Percentiles rank a stretch among this genome's conserved stretches.
Evolutionary conservation across 495 filamentous ascomycete genomes (phyloP).

Genomic region (Aspergillus saccharolyticus): DNA sequence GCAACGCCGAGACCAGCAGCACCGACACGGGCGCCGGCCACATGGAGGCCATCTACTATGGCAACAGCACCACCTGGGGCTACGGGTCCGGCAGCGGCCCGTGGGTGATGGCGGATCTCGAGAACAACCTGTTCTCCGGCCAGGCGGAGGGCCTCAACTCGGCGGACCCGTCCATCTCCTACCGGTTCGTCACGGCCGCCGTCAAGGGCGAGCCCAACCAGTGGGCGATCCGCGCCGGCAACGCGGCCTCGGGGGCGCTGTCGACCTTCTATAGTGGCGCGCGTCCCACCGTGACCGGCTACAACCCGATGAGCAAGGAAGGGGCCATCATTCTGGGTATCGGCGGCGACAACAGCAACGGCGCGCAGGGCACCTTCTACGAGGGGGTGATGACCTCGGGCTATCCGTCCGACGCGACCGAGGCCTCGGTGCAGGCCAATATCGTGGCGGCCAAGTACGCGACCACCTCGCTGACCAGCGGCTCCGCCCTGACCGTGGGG

Average conservation of each 20-base stretch:
- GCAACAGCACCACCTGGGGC: conserved; percentile 45
- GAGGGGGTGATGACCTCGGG: conserved; percentile 57
- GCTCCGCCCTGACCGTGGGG: conserved; percentile 43
- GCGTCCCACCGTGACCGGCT: conserved; percentile 44
- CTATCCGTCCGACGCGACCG: conserved; percentile 51
- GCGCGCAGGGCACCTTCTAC: conserved; percentile 57
- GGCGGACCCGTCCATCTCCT: conserved; percentile 42
- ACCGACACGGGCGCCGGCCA: conserved; percentile 52
- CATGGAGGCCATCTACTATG: conserved; percentile 60
- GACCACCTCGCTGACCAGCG: conserved; percentile 41
- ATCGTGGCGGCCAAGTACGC: conserved; percentile 54
- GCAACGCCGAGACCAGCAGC: conserved; percentile 53
- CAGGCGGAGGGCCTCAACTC: conserved; percentile 32
- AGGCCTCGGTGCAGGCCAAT: conserved; percentile 52
- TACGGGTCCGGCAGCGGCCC: conserved; percentile 49
- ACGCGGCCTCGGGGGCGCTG: conserved; percentile 48
- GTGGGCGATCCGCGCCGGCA: conserved; percentile 52
- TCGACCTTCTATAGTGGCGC: conserved; percentile 51
- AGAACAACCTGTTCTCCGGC: conserved; percentile 56
- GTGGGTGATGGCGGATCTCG: conserved; percentile 59
- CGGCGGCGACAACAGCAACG: conserved; percentile 51
- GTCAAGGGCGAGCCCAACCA: conserved; percentile 47
- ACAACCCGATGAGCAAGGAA: conserved; percentile 57
- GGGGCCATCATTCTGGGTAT: conserved; percentile 58
- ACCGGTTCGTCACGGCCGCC: conserved; percentile 48